Percentiles rank a stretch among this genome's conserved stretches.
Evolutionary conservation across 495 filamentous ascomycete species (phyloP).

Genomic region (Chaetomium cochliodes): DNA sequence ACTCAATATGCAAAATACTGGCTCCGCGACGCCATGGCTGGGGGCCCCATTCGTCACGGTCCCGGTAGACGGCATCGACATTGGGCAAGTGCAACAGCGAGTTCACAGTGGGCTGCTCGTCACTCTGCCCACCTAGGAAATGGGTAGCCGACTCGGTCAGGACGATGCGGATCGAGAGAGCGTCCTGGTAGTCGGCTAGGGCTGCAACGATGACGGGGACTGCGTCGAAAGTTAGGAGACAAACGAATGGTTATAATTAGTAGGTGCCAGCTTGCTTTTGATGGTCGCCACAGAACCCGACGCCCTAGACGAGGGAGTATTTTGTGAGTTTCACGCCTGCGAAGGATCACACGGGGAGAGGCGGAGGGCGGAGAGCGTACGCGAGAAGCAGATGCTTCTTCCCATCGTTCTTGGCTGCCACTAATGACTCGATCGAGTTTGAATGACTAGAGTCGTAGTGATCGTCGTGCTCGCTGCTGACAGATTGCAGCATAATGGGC

Average conservation of each 20-base stretch:
- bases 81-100: constrained; percentile 49
- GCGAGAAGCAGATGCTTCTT: constrained; percentile 79
- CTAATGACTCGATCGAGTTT: constrained; percentile 37
- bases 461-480: constrained; percentile 37
- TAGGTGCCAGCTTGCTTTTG: constrained; percentile 50
- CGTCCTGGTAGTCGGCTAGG: constrained; percentile 51
- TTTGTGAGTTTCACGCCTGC: constrained; percentile 38
- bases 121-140: constrained; percentile 67
- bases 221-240: constrained; percentile 3
- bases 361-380: constrained; percentile 39
- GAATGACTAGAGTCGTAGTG: constrained; percentile 33
- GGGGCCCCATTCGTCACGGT: constrained; percentile 75
- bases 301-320: constrained; percentile 23
- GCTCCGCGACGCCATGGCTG: constrained; percentile 67
- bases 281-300: constrained; percentile 74
- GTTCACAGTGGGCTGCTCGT: constrained; percentile 64
- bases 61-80: constrained; percentile 71
- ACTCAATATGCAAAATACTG: constrained; percentile 80
- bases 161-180: constrained; percentile 75
- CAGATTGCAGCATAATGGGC: constrained; percentile 36
- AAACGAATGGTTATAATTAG: not conserved
- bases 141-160: constrained; percentile 67
- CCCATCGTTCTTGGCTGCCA: constrained; percentile 50
- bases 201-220: constrained; percentile 67
- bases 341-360: not conserved